Conservation (phyloP, 2,329 filamentous ascomycete species). For the Malbranchea cinnamomea region DNA sequence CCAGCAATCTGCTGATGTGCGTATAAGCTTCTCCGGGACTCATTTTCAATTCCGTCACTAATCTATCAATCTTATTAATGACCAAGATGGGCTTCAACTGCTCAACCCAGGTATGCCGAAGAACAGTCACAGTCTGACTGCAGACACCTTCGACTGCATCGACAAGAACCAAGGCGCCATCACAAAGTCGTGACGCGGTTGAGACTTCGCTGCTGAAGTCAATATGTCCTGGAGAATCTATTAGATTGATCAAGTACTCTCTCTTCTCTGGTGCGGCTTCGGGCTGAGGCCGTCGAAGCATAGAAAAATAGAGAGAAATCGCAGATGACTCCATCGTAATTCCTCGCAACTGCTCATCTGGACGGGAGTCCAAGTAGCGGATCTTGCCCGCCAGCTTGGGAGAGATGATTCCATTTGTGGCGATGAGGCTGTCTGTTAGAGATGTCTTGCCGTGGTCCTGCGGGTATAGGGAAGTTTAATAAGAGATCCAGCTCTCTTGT, state of each 20-base stretch:
- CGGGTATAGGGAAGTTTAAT: constrained; percentile 9
- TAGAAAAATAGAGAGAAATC: constrained; percentile 90
- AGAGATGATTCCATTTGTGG: constrained; percentile 98
- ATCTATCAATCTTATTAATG: constrained; percentile 95
- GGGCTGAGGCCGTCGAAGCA: constrained; percentile 58
- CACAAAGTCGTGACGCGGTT: constrained; percentile 83
- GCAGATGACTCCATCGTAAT: constrained; percentile 99
- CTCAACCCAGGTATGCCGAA: constrained; percentile 89
- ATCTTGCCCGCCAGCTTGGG: constrained; percentile 96
- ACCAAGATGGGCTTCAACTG: constrained; percentile 88
- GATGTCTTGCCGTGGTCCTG: constrained; percentile 97
- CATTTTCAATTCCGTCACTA: constrained; percentile 91
- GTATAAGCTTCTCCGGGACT: constrained; percentile 76
- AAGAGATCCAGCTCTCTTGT: constrained; percentile 2
- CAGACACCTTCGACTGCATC: constrained; percentile 97
- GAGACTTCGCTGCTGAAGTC: constrained; percentile 98
- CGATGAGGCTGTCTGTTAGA: constrained; percentile 85
- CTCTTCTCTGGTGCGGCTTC: constrained; percentile 56
- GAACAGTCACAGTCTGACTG: constrained; percentile 93
- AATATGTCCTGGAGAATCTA: constrained; percentile 95
- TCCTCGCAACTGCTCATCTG: constrained; percentile 86
- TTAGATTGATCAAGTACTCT: constrained; percentile 92
- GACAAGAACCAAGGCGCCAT: constrained; percentile 85
- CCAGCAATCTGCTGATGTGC: constrained; percentile 75
- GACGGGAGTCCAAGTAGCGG: constrained; percentile 87